A percentile compares a stretch with the other conserved stretches of the same genome.
These are phyloP conservation scores for Phialocephala sp. DNA, from an alignment of 2,329 filamentous ascomycete species.

Conservation along the genomic window DNA sequence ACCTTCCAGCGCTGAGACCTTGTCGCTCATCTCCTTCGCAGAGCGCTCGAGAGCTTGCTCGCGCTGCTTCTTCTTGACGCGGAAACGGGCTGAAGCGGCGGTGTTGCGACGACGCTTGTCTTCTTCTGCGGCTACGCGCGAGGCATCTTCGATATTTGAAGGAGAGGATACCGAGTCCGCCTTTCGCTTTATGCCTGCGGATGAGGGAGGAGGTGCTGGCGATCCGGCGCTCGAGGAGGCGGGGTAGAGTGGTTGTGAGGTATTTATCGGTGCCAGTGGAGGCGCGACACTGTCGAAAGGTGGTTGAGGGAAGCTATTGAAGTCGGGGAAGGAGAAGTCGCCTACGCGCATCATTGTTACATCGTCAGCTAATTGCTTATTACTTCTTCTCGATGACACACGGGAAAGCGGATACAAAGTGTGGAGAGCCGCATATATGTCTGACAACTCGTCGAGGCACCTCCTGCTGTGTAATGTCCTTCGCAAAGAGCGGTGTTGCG, in stretches of 20 bases:
- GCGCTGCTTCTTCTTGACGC: slow-evolving; percentile 94
- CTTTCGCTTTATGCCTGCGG: slow-evolving; percentile 43
- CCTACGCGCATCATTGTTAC: slow-evolving; percentile 37
- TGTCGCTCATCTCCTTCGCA: slow-evolving; percentile 83
- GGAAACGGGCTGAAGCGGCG: slow-evolving; percentile 85
- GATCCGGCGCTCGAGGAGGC: slow-evolving; percentile 31
- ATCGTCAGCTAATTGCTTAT: slow-evolving; percentile 40
- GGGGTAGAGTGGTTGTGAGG: slow-evolving; percentile 28
- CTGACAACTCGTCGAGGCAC: slow-evolving; percentile 6
- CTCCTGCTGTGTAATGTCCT: not conserved
- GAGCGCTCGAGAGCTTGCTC: slow-evolving; percentile 84
- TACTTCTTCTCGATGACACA: slow-evolving; percentile 6
- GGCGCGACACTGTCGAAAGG: slow-evolving; percentile 29
- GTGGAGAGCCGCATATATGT: slow-evolving; percentile 12
- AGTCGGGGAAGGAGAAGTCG: slow-evolving; percentile 43
- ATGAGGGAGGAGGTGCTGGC: slow-evolving; percentile 36
- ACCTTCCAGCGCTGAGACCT: slow-evolving; percentile 74
- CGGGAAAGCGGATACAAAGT: slow-evolving; percentile 10
- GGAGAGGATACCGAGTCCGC: slow-evolving; percentile 40
- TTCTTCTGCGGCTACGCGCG: slow-evolving; percentile 79
- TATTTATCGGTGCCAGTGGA: slow-evolving; percentile 30
- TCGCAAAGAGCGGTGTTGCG: not conserved
- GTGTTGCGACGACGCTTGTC: slow-evolving; percentile 91
- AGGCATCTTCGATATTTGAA: slow-evolving; percentile 69
- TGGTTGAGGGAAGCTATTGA: slow-evolving; percentile 36